Evolutionary conservation across 1,284 basidiomycete species (phyloP), one percentile per base, ranked within the genome.

Genomic region (Papiliotrema fonsecae): DNA sequence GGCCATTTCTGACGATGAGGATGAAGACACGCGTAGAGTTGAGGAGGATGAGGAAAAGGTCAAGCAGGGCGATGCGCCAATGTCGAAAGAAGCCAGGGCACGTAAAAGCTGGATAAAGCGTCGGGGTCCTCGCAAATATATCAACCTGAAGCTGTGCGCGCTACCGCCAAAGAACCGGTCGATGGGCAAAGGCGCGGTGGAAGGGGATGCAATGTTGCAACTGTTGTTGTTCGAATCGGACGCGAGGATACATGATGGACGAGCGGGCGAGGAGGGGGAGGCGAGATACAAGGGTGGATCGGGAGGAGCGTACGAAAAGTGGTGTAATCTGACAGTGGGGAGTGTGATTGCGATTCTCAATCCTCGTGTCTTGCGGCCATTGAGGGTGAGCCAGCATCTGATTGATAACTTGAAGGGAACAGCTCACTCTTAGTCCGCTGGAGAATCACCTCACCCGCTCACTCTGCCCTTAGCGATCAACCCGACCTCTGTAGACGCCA

Each of bases 171-270:
- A 91, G 87, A 70, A 87, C 88, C 60, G 85, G 84, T 13, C 79
- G 80, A 37, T 78, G 78, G 22, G 77, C 78, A 44, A 74, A 51
- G 11, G 55, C 41, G 51, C 49, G 44, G 49, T 54, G 22, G 73
- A 78, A 27, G 94, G 94, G 0, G 88, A 96, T 65, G 88, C 90
- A 1, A 79, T 84, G 43, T 71, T 97, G 28, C 85, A 84, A 19
- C 70, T 98, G 49, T 73, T 96, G 36, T 77, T 97, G 21, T 97
- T 97, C 63, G 90, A 97, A 69, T 79, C 91, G 16, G 89, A 97
- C 60, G 53, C 62, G n/a, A 55, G 60, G 3, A 56, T 85, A 18
- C 75, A 74, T 2, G 69, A 69, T 21, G 80, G 51, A 44, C 25
- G 78, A 79, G 37, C 76, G 46, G 51, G 42, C 24, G 78, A 79